Conservation (phyloP, 768 basidiomycete genomes). For the Tricholoma hemisulphureum region DNA sequence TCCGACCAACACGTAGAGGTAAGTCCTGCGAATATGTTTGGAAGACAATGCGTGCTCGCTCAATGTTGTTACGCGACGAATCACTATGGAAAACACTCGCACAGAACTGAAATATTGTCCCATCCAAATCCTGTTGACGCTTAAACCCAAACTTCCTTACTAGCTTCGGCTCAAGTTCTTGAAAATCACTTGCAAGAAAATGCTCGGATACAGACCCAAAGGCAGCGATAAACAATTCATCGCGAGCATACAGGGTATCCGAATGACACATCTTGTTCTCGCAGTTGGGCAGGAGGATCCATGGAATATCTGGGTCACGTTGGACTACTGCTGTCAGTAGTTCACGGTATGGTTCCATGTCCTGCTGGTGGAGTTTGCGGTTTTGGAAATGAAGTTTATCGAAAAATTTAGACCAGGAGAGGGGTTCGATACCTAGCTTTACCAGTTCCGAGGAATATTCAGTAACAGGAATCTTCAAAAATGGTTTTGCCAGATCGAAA, state of each 20-base stretch:
- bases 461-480: neutral
- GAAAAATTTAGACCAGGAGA: constrained; percentile 1
- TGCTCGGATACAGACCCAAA: constrained; percentile 29
- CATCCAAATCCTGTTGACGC: constrained; percentile 24
- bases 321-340: constrained; percentile 5
- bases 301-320: neutral
- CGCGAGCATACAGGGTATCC: constrained; percentile 32
- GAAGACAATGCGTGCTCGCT: constrained; percentile 33
- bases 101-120: constrained; percentile 37
- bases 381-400: constrained; percentile 6
- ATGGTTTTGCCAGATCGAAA: constrained; percentile 3
- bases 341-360: constrained; percentile 1
- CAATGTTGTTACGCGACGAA: constrained; percentile 5
- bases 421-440: neutral
- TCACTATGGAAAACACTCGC: constrained; percentile 30
- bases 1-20: constrained; percentile 30
- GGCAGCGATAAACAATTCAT: constrained; percentile 34
- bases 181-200: constrained; percentile 32
- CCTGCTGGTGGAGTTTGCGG: no score
- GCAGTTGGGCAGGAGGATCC: constrained; percentile 34
- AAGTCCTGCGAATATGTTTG: constrained; percentile 32
- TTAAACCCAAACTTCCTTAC: constrained; percentile 29
- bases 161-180: constrained; percentile 28
- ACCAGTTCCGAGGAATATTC: neutral
- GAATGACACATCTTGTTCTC: constrained; percentile 22